Evolutionary conservation across 352 stramenopile genomes (phyloP), one percentile per base, ranked within the genome.

Genomic region (Phytopythium boreale): DNA sequence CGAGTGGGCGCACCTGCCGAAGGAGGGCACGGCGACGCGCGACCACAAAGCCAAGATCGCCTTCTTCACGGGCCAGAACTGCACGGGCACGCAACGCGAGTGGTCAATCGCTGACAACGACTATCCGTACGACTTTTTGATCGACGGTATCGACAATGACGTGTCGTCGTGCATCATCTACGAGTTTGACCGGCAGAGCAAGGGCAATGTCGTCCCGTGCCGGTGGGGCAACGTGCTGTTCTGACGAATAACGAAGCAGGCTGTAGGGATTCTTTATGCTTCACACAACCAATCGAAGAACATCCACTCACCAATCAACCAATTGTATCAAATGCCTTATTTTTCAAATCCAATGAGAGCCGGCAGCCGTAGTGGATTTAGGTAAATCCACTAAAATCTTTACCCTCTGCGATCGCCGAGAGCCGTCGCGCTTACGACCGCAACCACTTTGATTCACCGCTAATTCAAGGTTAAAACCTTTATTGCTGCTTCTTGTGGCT

Each of bases 81-180:
- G 57, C 47, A 72, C 72, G 0, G 66, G 70, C 8, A 64, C 44
- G 0, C 49, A 71, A 4, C 27, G 36, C n/a, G 41, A 70, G 47
- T 74, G 66, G 66, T 51, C 47, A 15, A 74, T 66, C 34, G 59
- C 71, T 36, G 46, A 61, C 8, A 50, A 68, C 0, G 41, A 51
- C 6, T 73, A 51, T 39, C 66, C 63, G 1, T 22, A 22, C 9
- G 64, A 76, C 49, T 71, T 76, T 26, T 56, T 55, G 5, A n/a
- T 71, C 7, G 59, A 76, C 36, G 70, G 56, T 5, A 66, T 76
- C 37, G 52, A 76, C 56, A 51, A 71, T 44, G 55, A 31, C 46
- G 70, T 76, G 31, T 65, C 70, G 7, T 74, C 70, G 2, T 71
- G 74, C 49, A 71, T 74, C 56, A 69, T 76, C 56, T 72, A 66